phyloP scores from a whole-genome alignment of 768 basidiomycete species.

The Phylloporus arenicola region DNA sequence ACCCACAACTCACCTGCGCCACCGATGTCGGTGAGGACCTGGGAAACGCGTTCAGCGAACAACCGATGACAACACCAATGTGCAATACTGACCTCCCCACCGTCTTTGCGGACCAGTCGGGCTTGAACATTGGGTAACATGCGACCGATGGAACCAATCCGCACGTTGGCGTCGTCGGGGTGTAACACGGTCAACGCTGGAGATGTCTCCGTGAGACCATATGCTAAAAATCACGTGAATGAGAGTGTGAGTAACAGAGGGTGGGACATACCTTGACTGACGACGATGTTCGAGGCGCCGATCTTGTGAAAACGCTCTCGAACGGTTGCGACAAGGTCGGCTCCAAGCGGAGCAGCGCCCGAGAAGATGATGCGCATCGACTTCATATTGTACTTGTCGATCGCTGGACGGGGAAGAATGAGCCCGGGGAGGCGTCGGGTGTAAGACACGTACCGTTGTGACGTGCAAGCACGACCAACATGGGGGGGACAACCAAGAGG shows the following conservation, averaged over 20 bases:
- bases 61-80: not conserved
- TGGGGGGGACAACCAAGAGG: slow-evolving; percentile 69
- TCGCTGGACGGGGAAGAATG: slow-evolving; percentile 35
- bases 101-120: slow-evolving; percentile 61
- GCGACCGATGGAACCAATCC: slow-evolving; percentile 61
- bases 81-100: slow-evolving; percentile 34
- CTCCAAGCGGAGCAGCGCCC: slow-evolving; percentile 78
- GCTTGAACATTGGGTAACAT: slow-evolving; percentile 75
- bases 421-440: not conserved
- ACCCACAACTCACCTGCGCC: slow-evolving; percentile 80
- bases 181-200: slow-evolving; percentile 61
- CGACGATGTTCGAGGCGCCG: slow-evolving; percentile 33
- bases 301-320: slow-evolving; percentile 35
- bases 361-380: slow-evolving; percentile 54
- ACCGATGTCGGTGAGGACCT: slow-evolving; percentile 26
- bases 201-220: slow-evolving; percentile 80
- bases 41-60: not conserved
- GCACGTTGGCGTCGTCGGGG: slow-evolving; percentile 36
- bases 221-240: slow-evolving; percentile 39
- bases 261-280: slow-evolving; percentile 46
- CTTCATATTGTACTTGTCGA: slow-evolving; percentile 62
- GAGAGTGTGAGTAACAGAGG: not conserved
- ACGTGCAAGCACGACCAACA: slow-evolving; percentile 70
- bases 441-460: slow-evolving; percentile 50
- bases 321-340: slow-evolving; percentile 51